Base-by-base conservation (phyloP, 805 yeast genomes). In the Blastobotrys peoriensis region DNA sequence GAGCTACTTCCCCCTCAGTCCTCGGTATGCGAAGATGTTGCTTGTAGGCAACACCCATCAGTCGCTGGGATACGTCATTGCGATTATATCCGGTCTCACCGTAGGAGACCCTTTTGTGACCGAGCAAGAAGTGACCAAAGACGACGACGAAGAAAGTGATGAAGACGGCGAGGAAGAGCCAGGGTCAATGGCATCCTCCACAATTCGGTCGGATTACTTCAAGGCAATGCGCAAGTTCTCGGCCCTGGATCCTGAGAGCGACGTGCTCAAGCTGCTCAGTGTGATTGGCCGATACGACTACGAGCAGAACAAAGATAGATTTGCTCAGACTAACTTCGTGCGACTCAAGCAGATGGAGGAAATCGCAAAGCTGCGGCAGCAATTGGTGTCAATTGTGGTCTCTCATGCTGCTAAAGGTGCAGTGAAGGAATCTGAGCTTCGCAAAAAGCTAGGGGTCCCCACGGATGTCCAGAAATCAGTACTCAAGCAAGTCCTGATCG, bases 1-100 rank as follows among this genome's bases (percentile, higher is more conserved):
- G 95, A 79, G 95, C 51, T 66, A 79, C 45, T 91, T 93, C 70
- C 99, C 99, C 33, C 70, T 93, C 54, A 81, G 93, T 58, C 98
- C 99, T 2, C 71, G 98, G 40, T 94, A 84, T 62, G 81, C 98
- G 2, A 89, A 89, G 59, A 86, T 93, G 75, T 69, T 93, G 45
- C 73, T 89, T 22, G 76, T 91, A 33, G 95, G 96, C 4, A 85
- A 87, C 61, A 97, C 93, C 61, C 78, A 76, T 36, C 82, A 76
- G 4, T 89, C 97, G 63, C 67, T 93, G 45, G 87, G 94, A 0
- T 91, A 86, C 58, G 74, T 93, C n/a, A 78, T 93, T 38, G 93
- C 97, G 0, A 73, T 93, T 43, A 97, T 93, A 1, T 83, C 97
- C 25, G 95, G 88, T 0, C 66, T 93, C 25, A 82, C 97, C 0